These are phyloP conservation scores for Aspergillus calidoustus DNA, from an alignment of 2,329 filamentous ascomycete species.

Conservation along the genomic window DNA sequence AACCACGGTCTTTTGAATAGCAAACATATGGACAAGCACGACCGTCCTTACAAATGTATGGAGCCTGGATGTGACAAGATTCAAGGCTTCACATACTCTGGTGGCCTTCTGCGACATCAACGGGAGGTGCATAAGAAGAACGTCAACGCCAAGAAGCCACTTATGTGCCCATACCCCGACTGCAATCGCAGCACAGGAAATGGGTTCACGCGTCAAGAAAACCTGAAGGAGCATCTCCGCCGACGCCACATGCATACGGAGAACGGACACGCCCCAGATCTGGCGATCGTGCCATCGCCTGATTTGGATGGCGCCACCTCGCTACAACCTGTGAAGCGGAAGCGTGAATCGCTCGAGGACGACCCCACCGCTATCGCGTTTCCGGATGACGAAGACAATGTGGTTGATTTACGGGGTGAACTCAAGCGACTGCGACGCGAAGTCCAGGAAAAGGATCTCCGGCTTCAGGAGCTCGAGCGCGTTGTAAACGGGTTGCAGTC, in stretches of 20 bases:
- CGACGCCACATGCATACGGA: slow-evolving; percentile 73
- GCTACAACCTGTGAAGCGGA: slow-evolving; percentile 42
- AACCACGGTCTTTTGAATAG: slow-evolving; percentile 51
- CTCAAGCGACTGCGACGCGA: slow-evolving; percentile 70
- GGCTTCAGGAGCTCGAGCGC: slow-evolving; percentile 47
- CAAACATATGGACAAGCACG: slow-evolving; percentile 99
- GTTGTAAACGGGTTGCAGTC: slow-evolving; percentile 44
- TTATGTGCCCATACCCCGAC: slow-evolving; percentile 82
- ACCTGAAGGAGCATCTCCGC: slow-evolving; percentile 89
- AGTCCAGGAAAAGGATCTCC: slow-evolving; percentile 61
- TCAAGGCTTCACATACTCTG: slow-evolving; percentile 92
- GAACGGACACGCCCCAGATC: slow-evolving; percentile 35
- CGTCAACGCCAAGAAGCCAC: slow-evolving; percentile 81
- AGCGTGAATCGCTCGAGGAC: slow-evolving; percentile 38
- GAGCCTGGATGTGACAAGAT: slow-evolving; percentile 87
- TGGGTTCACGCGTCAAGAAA: slow-evolving; percentile 91
- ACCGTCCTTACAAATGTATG: slow-evolving; percentile 85
- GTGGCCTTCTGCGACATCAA: slow-evolving; percentile 85
- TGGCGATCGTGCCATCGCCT: slow-evolving; percentile 35
- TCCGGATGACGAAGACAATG: slow-evolving; percentile 47
- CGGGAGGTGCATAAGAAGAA: slow-evolving; percentile 92
- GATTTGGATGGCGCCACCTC: slow-evolving; percentile 38
- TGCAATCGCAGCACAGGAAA: slow-evolving; percentile 89
- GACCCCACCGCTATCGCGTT: slow-evolving; percentile 28
- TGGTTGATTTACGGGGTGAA: slow-evolving; percentile 60